Evolutionary conservation across 2,329 filamentous ascomycete species (phyloP), one percentile per base, ranked within the genome.

Genomic region (Chaetomiaceae sp.): DNA sequence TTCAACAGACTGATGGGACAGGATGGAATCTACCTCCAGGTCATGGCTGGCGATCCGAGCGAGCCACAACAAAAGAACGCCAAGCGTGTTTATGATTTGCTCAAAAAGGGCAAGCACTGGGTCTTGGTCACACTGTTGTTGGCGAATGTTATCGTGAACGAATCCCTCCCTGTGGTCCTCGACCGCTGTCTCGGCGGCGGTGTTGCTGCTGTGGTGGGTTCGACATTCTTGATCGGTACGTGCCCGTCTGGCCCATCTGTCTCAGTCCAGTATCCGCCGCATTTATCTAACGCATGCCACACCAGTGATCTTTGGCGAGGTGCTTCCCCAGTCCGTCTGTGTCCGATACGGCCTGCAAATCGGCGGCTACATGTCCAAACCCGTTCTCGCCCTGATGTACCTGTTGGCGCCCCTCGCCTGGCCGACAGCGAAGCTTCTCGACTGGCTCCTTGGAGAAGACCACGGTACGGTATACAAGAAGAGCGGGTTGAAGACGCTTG

Each of bases 401-500:
- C 67, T 96, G 55, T 85, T 95, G 74, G 83, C 87, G 9, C 90
- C 91, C 2, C 75, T 97, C 42, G 90, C 92, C 40, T 99, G 89
- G 86, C 93, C 93, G 2, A 95, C 89, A 6, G 93, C 93, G 19
- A 96, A 97, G 70, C 81, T 99, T 17, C 86, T 99, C 62, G 93
- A 99, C 70, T 89, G 82, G 72, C 79, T 96, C 8, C 82, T 99
- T 3, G 93, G 93, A 55, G 87, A 95, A 69, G 92, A 97, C 63
- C 92, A 97, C 66, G 92, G 92, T 47, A 96, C 91, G 1, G 84
- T 92, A 38, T 99, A 99, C 81, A 97, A 97, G 73, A 99, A 97
- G 74, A 92, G 90, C 55, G 93, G 93, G 0, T 73, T 99, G 60
- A 99, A 99, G 75, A 97, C 93, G 0, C 76, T 99, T 25, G 93